Percentiles rank a stretch among this genome's conserved stretches.
phyloP scores from a whole-genome alignment of 176 grass and related monocot genomes.

The Carex parvula region DNA sequence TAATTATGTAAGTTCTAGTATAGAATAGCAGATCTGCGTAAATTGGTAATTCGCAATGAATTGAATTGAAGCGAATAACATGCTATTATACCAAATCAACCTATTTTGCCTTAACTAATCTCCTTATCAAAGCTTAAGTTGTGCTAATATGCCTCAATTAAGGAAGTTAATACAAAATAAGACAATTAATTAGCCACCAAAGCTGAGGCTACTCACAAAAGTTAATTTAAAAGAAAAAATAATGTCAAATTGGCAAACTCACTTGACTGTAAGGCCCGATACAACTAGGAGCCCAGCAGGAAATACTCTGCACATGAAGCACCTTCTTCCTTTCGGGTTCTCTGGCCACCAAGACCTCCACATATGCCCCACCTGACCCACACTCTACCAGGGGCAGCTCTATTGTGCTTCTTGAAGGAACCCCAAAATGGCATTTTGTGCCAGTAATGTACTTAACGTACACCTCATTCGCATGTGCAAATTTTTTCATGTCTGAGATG shows the following conservation, averaged over 20 bases:
- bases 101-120: background rate
- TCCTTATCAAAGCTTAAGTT: background rate
- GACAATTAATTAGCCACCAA: background rate
- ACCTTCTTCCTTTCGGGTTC: slow-evolving; percentile 65
- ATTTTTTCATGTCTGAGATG: slow-evolving; percentile 88
- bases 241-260: slow-evolving; percentile 8
- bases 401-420: slow-evolving; percentile 89
- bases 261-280: slow-evolving; percentile 99
- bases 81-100: background rate
- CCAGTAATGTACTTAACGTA: slow-evolving; percentile 88
- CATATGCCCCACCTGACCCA: slow-evolving; percentile 61
- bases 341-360: slow-evolving; percentile 77
- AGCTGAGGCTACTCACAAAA: background rate
- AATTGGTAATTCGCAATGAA: background rate
- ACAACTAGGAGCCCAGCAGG: slow-evolving; percentile 99
- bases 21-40: background rate
- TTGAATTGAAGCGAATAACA: background rate
- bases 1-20: background rate
- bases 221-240: background rate
- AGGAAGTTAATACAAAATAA: background rate
- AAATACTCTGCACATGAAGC: slow-evolving; percentile 98
- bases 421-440: slow-evolving; percentile 76
- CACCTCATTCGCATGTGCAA: slow-evolving; percentile 77
- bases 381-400: slow-evolving; percentile 62
- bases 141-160: background rate